Evolutionary conservation across 164 flowering plant genomes (phyloP).

Genomic region (Aristolochia contorta): DNA sequence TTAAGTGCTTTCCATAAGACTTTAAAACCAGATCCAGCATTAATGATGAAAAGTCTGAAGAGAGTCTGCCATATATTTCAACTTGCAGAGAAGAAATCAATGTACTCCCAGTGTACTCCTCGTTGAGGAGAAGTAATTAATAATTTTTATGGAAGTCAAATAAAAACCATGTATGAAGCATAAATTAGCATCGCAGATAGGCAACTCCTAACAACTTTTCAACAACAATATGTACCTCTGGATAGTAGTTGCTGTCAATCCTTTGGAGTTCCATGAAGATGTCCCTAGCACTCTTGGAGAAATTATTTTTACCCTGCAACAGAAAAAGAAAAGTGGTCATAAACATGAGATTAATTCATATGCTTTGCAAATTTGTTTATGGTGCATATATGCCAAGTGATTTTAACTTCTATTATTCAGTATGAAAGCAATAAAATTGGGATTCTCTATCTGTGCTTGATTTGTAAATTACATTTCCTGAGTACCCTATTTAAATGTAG

Average conservation of each 20-base stretch:
- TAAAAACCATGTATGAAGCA: too few species aligned
- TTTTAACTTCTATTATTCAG: not conserved
- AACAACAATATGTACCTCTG: slow-evolving; percentile 38
- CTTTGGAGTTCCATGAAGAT: slow-evolving; percentile 59
- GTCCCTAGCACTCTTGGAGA: slow-evolving; percentile 57
- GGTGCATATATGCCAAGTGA: not conserved
- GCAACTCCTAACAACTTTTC: too few species aligned
- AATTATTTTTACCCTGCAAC: slow-evolving; percentile 43
- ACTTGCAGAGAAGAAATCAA: not conserved
- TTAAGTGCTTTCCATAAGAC: slow-evolving; percentile 52
- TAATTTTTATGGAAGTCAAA: too few species aligned
- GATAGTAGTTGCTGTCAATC: slow-evolving; percentile 62
- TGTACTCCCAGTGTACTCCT: not conserved
- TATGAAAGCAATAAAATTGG: too few species aligned
- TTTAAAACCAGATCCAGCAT: slow-evolving; percentile 71
- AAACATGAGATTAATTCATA: not conserved
- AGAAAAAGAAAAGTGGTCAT: not conserved
- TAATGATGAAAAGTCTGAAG: slow-evolving; percentile 47
- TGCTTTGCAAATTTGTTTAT: not conserved
- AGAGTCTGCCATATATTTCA: slow-evolving; percentile 45
- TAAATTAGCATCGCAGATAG: too few species aligned
- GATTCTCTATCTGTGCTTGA: too few species aligned
- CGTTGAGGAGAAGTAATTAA: too few species aligned
- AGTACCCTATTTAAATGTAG: too few species aligned
- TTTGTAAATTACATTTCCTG: too few species aligned